Conservation (phyloP, 2,329 filamentous ascomycete species). For the Diaporthe longicolla region DNA sequence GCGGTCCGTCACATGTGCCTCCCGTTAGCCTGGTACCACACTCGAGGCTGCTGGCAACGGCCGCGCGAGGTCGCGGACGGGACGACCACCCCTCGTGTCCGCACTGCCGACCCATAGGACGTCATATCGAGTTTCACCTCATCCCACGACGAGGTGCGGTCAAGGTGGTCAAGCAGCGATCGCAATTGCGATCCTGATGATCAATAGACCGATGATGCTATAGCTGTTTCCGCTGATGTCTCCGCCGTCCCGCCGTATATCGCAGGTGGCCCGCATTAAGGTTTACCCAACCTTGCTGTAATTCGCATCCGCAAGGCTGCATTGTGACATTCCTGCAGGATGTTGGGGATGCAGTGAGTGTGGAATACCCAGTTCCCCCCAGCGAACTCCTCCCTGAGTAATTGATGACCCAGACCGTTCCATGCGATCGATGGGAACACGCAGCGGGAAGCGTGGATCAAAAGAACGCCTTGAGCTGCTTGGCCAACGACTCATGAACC, state of each 20-base stretch:
- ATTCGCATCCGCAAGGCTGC: conserved; percentile 22
- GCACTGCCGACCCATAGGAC: conserved; percentile 35
- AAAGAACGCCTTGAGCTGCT: neutral
- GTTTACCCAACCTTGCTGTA: conserved; percentile 5
- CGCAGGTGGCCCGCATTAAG: neutral
- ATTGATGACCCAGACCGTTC: conserved; percentile 35
- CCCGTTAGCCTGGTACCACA: conserved; percentile 19
- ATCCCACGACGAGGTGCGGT: conserved; percentile 19
- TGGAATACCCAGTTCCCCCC: neutral
- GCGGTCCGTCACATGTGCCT: conserved; percentile 17
- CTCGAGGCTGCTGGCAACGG: conserved; percentile 15
- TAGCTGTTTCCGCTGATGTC: conserved; percentile 16
- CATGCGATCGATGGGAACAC: conserved; percentile 12
- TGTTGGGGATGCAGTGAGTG: conserved; percentile 9
- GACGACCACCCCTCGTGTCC: conserved; percentile 28
- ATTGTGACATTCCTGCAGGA: conserved; percentile 27
- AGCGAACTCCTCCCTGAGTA: conserved; percentile 20
- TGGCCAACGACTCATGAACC: conserved; percentile 21
- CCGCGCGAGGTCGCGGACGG: conserved; percentile 25
- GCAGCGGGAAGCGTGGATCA: conserved; percentile 23
- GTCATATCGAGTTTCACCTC: conserved; percentile 35
- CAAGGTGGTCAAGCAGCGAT: conserved; percentile 20
- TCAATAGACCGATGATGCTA: conserved; percentile 31
- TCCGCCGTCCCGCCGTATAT: neutral
- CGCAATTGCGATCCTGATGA: conserved; percentile 31